Evolutionary conservation across 169 alveolate species (phyloP).

Genomic region (Plasmodium relictum): DNA sequence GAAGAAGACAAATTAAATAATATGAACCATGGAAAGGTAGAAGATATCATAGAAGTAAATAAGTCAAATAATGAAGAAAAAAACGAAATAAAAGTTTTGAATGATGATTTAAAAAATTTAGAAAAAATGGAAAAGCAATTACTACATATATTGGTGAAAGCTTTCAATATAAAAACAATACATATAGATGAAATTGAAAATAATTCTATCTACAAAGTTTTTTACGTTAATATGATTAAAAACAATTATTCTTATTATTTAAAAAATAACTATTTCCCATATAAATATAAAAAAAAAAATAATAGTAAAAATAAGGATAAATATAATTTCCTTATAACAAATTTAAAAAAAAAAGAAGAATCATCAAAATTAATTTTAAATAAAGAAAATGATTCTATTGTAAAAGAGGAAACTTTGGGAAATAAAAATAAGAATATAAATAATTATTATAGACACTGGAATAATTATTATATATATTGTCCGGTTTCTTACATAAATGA

Average conservation of each 20-base stretch:
- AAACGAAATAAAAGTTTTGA: background rate
- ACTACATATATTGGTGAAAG: background rate
- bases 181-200: constrained; percentile 28
- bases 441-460: constrained; percentile 50
- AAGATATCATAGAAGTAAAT: background rate
- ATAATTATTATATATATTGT: constrained; percentile 33
- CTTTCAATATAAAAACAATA: constrained; percentile 12
- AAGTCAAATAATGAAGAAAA: background rate
- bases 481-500: constrained; percentile 68
- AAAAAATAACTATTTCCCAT: constrained; percentile 66
- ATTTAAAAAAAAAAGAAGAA: constrained; percentile 6
- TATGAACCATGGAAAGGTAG: background rate
- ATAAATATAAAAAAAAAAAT: background rate
- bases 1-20: background rate
- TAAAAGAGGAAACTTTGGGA: background rate
- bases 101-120: background rate
- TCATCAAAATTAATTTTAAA: background rate
- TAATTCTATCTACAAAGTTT: constrained; percentile 13
- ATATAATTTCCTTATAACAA: constrained; percentile 5
- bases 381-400: background rate
- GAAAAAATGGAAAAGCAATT: background rate
- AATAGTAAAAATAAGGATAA: background rate
- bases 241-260: constrained; percentile 56
- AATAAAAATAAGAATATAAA: background rate
- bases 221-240: constrained; percentile 56